Conservation (phyloP, 176 grass and related monocot genomes). For the Lolium multiflorum region DNA sequence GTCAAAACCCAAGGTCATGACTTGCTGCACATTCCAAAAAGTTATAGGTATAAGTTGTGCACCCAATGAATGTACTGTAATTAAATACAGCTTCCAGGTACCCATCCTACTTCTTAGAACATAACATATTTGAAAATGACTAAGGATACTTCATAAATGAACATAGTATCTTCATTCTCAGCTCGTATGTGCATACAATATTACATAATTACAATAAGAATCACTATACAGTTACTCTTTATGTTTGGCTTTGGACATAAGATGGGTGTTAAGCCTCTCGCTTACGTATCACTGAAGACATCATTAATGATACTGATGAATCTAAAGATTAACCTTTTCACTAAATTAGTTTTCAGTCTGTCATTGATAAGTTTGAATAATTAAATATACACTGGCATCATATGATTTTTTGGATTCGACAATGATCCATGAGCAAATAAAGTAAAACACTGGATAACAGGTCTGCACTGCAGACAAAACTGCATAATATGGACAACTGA, state of each 20-base stretch:
- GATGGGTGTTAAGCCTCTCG: neutral
- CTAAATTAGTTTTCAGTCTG: neutral
- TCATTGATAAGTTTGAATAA: neutral
- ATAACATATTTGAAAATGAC: too few species aligned
- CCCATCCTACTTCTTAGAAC: neutral
- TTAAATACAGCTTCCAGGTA: neutral
- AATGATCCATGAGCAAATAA: slow-evolving; percentile 24
- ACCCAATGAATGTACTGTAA: neutral
- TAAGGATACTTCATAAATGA: neutral
- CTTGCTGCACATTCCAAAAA: slow-evolving; percentile 62
- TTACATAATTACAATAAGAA: slow-evolving; percentile 22
- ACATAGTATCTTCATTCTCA: neutral
- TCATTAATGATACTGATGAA: neutral
- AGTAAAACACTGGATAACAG: slow-evolving; percentile 5
- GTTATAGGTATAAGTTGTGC: neutral
- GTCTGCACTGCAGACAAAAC: slow-evolving; percentile 1
- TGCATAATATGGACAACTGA: slow-evolving; percentile 46
- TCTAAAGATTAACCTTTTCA: slow-evolving; percentile 5
- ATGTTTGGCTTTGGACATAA: neutral
- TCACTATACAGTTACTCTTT: neutral
- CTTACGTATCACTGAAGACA: neutral
- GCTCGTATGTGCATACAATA: neutral
- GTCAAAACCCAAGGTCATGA: slow-evolving; percentile 89
- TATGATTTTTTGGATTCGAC: neutral
- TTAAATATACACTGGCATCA: neutral